Conservation (phyloP, 129 eudicot species). For the Tagetes patula region DNA sequence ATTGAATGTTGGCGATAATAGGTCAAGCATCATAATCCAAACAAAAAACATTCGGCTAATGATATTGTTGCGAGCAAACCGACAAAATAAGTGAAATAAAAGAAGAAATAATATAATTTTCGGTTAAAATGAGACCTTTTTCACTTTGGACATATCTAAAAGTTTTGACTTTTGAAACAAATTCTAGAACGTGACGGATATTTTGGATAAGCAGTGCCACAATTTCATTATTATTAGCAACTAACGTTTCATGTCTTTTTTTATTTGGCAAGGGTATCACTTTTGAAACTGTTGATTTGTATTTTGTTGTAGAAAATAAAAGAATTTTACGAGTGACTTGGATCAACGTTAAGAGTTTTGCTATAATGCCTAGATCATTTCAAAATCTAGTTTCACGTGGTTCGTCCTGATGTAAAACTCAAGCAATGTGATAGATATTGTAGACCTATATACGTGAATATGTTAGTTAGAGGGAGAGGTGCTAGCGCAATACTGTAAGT, state of each 20-base stretch:
- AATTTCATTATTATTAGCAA: constrained; percentile 15
- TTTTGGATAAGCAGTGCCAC: neutral
- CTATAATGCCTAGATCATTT: neutral
- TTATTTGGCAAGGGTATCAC: neutral
- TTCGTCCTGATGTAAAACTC: neutral
- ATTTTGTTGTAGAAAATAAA: too few species aligned
- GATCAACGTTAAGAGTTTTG: too few species aligned
- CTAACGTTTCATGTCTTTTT: neutral
- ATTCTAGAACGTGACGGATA: neutral
- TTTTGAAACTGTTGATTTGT: neutral
- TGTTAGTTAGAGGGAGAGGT: neutral
- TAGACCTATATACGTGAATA: too few species aligned
- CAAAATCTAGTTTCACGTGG: neutral
- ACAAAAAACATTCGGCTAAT: constrained; percentile 7
- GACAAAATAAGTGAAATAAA: neutral
- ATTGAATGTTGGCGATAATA: neutral
- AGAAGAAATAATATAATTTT: neutral
- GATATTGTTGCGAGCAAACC: neutral
- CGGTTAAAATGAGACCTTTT: neutral
- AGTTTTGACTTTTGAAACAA: neutral
- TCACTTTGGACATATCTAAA: neutral
- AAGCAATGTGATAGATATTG: neutral
- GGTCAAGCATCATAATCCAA: neutral
- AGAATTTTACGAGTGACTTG: too few species aligned
- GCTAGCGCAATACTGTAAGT: neutral